Percentiles rank a stretch among this genome's conserved stretches.
phyloP scores from a whole-genome alignment of 2,329 filamentous ascomycete genomes.

The Orbilia brochopaga region DNA sequence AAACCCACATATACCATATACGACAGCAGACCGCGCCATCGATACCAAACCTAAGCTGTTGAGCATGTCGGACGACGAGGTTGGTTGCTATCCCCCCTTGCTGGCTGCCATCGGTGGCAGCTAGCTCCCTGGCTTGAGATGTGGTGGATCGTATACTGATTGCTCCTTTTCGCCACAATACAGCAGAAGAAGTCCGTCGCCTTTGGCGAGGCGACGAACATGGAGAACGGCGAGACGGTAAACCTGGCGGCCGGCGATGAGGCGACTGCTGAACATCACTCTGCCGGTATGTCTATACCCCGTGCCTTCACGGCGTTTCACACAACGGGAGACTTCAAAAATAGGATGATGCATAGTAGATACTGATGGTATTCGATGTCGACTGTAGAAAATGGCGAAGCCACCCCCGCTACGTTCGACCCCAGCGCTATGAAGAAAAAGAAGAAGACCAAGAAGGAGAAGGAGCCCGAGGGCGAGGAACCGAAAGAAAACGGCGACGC shows the following conservation, averaged over 20 bases:
- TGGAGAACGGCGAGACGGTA: slow-evolving; percentile 45
- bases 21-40: background rate
- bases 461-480: slow-evolving; percentile 26
- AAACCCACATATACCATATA: background rate
- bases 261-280: slow-evolving; percentile 36
- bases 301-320: background rate
- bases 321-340: background rate
- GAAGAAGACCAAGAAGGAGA: slow-evolving; percentile 54
- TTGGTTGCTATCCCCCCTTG: slow-evolving; percentile 10
- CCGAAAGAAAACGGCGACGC: slow-evolving; percentile 50
- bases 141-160: background rate
- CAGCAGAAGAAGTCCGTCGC: slow-evolving; percentile 49
- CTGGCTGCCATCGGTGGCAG: slow-evolving; percentile 1
- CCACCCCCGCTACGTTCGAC: slow-evolving; percentile 33
- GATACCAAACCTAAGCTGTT: slow-evolving; percentile 11
- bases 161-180: background rate
- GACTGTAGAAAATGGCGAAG: slow-evolving; percentile 8
- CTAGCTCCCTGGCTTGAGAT: background rate
- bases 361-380: slow-evolving; percentile 2
- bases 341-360: background rate
- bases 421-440: slow-evolving; percentile 53
- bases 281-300: slow-evolving; percentile 20
- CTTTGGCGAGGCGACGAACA: slow-evolving; percentile 46
- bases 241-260: slow-evolving; percentile 14
- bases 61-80: slow-evolving; percentile 48